Base-by-base conservation (phyloP, 2,329 filamentous ascomycete species). In the Paradendryphiella salina region DNA sequence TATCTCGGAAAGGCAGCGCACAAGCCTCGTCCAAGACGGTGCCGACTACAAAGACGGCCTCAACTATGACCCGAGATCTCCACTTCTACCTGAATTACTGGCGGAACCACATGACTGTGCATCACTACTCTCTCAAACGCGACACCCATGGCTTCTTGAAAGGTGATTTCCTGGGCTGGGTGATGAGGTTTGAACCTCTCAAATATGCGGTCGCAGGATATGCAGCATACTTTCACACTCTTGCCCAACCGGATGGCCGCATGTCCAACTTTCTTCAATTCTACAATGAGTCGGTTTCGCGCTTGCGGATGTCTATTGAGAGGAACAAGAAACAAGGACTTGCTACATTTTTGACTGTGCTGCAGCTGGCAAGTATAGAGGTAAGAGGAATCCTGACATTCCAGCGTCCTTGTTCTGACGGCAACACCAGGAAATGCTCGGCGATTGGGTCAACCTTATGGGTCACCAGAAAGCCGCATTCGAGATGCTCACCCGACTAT, bases 351-450 rank as follows among this genome's bases (percentile, higher is more conserved):
- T 72, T 96, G 52, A 95, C 93, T 0, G 92, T 97, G 15, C 76
- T 99, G 34, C 92, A 97, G 65, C 82, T 97, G 41, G 91, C 92
- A 47, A 95, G 90, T 3, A 94, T 96, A 48, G 94, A 99, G 83
- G 91, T 95, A 79, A 66, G 77, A 57, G 14, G 23, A 9, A 23
- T 31, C 26, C 39, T 15, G 15, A 15, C 13, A 9, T 4, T 11
- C n/a, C 4, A 13, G 11, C 1, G 7, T 29, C 9, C 5, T 6
- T 29, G 17, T 20, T 40, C 60, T 64, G 34, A 64, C 41, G 26
- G 47, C 40, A 15, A 48, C 43, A 20, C 43, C 64, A 96, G 90
- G 94, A 97, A 75, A 95, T 91, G 64, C 80, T 97, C 37, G 94
- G 94, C 10, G 94, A 99, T 69, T 97, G 91, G 91, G 85, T 95